phyloP scores from a whole-genome alignment of 2,329 filamentous ascomycete genomes.

The Fusarium udum region DNA sequence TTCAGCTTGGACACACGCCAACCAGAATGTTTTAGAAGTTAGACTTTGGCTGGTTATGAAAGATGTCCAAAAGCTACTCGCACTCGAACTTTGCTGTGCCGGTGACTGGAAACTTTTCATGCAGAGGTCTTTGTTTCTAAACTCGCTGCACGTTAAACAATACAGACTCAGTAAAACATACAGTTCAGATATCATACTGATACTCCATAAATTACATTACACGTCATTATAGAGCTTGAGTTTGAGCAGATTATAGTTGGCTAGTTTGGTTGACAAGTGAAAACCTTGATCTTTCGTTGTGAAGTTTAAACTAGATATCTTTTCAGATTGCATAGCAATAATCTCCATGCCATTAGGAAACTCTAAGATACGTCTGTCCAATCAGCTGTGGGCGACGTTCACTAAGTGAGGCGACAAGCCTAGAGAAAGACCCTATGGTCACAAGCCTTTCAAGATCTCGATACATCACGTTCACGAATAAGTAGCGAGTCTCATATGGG shows the following conservation, averaged over 20 bases:
- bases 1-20: no score
- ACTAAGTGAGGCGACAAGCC: not conserved
- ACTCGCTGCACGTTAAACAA: no score
- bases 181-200: no score
- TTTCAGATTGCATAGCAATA: no score
- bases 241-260: not conserved
- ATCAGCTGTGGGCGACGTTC: not conserved
- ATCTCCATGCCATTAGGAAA: rapidly evolving
- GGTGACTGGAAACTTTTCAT: rapidly evolving
- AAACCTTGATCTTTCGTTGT: not conserved
- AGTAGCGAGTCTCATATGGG: rapidly evolving
- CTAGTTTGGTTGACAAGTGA: not conserved
- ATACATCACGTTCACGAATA: not conserved
- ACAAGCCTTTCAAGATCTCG: not conserved
- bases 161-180: no score
- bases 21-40: not conserved
- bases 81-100: not conserved
- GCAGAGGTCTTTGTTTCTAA: rapidly evolving
- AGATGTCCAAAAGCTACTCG: not conserved
- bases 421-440: not conserved
- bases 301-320: not conserved
- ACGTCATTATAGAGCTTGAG: not conserved
- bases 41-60: not conserved
- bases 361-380: not conserved
- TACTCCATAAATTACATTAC: no score